Conservation (phyloP, 2,329 filamentous ascomycete species). For the Septoria linicola region DNA sequence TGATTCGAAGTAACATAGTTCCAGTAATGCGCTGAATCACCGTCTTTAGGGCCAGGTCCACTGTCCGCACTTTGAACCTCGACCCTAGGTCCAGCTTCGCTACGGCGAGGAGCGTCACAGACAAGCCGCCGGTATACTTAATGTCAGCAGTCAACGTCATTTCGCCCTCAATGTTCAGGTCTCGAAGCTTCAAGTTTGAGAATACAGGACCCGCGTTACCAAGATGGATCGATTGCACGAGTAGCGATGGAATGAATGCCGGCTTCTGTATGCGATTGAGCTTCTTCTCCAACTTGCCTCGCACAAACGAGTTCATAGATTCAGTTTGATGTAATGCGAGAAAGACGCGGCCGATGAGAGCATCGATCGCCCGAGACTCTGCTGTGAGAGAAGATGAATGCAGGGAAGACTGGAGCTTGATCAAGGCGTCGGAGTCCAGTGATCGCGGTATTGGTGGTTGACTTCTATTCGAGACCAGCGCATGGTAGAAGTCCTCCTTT, state of each 20-base stretch:
- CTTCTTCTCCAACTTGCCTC: slow-evolving; percentile 90
- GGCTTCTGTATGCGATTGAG: slow-evolving; percentile 91
- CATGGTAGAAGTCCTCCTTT: slow-evolving; percentile 98
- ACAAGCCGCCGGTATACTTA: slow-evolving; percentile 84
- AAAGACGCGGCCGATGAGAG: slow-evolving; percentile 82
- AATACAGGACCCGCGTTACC: slow-evolving; percentile 85
- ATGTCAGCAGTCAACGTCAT: slow-evolving; percentile 83
- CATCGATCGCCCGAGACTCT: slow-evolving; percentile 92
- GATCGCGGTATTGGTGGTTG: slow-evolving; percentile 67
- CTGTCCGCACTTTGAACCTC: slow-evolving; percentile 85
- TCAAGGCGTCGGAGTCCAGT: slow-evolving; percentile 83
- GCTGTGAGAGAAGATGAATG: slow-evolving; percentile 81
- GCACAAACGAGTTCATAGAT: slow-evolving; percentile 74
- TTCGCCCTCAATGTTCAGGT: slow-evolving; percentile 88
- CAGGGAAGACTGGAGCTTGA: slow-evolving; percentile 82
- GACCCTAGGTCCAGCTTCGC: slow-evolving; percentile 86
- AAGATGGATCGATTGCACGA: slow-evolving; percentile 78
- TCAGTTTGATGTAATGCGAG: slow-evolving; percentile 82
- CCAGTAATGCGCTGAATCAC: slow-evolving; percentile 83
- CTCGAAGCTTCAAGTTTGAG: slow-evolving; percentile 82
- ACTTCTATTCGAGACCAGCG: slow-evolving; percentile 71
- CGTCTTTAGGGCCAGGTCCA: slow-evolving; percentile 83
- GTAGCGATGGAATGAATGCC: slow-evolving; percentile 80
- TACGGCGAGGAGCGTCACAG: slow-evolving; percentile 87
- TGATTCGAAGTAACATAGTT: slow-evolving; percentile 80